Evolutionary conservation across 2,329 filamentous ascomycete species (phyloP), one percentile per base, ranked within the genome.

Genomic region (Fusarium proliferatum): DNA sequence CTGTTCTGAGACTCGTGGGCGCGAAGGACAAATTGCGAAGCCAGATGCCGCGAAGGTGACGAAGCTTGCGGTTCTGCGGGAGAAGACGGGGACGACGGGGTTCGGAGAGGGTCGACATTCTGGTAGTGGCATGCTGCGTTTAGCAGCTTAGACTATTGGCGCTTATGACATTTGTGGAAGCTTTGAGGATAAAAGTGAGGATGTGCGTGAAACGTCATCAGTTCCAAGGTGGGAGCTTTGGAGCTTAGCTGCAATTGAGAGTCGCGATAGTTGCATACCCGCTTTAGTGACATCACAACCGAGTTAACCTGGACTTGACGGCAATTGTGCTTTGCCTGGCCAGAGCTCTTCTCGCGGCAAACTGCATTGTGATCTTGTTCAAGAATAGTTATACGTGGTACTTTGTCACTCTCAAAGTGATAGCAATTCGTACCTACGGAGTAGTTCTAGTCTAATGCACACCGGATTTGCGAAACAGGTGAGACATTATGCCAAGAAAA

Each of bases 31-130:
- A 86, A 81, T 98, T 98, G 65, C 96, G 94, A 58, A 98, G 85
- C 63, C 93, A 96, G 76, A 98, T 90, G 75, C 94, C 94, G 77
- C 94, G 92, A 9, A 98, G 88, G 85, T 98, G 95, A 61, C 96
- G 91, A 60, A 98, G 87, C 81, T 93, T 95, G 81, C 95, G 93
- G 81, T 97, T 98, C 87, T 96, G 88, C 23, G 89, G 85, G 36
- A 91, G 83, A 71, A 92, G 85, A 46, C 87, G 85, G 45, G 88
- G 87, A 45, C 86, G 84, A 51, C 82, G 81, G 38, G 80, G 80
- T 76, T 83, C 81, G 65, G 80, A 78, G 67, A 83, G 76, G 68
- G 80, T 76, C 52, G 82, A 82, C 82, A 84, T 84, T 65, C 38
- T 39, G 39, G 33, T 17, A 45, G 53, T 62, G 26, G 42, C 76